Evolutionary conservation across 306 rosid species (phyloP), one percentile per base, ranked within the genome.

Genomic region (Dryas alaskensis): DNA sequence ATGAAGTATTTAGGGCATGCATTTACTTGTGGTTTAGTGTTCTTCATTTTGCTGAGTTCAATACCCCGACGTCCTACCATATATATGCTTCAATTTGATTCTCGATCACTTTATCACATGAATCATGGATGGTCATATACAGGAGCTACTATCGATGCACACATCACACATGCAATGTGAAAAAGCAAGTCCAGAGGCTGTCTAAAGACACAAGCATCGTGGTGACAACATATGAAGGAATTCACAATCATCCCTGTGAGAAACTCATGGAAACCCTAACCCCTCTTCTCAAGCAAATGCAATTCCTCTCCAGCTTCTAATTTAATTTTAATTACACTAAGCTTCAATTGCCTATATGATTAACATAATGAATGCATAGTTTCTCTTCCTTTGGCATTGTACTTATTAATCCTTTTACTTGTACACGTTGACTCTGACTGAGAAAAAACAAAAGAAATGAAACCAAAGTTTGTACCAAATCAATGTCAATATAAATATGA

Each of bases 121-220:
- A 46, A 59, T 45, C 44, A 45, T 11, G 69, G 40, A 31, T 14
- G 14, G 17, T 43, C 6, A n/a, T 2, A 17, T 40, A 40, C 13
- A 92, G 98, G 87, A 93, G 98, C 89, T 93, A 93, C 78, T 90
- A 93, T 68, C 87, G 93, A 0, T 93, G 98, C 84, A 93, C 98
- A 0, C 96, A 93, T 55, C 92, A 86, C 85, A 93, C 98, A 31
- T 93, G 98, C 88, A 90, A 74, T 13, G 98, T 93, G 84, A 93
- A 93, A 87, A 93, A 93, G 77, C 98, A 93, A 57, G 91, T 93
- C 68, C 98, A 93, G 68, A 93, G 98, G 93, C 84, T 90, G 27
- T 90, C 97, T 0, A 87, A 86, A 58, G 97, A 93, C 76, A 89
- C 92, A 0, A 81, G 97, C 88, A 87, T 90, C 13, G 98, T 93